Base-by-base conservation (phyloP, 208 protist genomes). In the Leishmania martiniquensis region DNA sequence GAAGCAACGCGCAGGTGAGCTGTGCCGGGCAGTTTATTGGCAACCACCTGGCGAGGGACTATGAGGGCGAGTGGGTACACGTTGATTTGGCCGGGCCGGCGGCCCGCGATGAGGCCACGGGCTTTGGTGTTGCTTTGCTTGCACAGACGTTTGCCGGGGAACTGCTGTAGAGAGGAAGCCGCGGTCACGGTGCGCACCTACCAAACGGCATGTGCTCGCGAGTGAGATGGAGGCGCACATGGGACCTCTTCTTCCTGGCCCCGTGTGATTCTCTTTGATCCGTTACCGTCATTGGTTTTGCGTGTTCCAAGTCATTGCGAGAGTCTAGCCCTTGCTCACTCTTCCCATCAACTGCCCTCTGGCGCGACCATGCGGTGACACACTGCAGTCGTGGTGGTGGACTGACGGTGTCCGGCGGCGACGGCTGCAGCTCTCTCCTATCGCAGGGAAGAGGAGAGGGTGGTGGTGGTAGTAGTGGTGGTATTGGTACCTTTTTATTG, bases 11-110 rank as follows among this genome's bases (percentile, higher is more conserved):
- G 22, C 77, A 89, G 63, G 84, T 88, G 34, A 97, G 93, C 77
- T 94, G 88, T 75, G 96, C 96, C 1, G 94, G 79, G 1, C 88
- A 91, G 39, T 98, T 98, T 76, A 83, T 98, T n/a, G 92, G 79
- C 22, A 90, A 77, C 54, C 89, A 93, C 57, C 68, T 97, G 12
- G 63, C 80, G 42, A 84, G 76, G 34, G 81, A 89, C 20, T 98
- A 87, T 76, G 81, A 87, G 52, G 94, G 94, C 4, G 76, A 85
- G 45, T 97, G 90, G 90, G 90, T 95, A 54, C 96, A 98, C 80
- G 83, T 98, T 0, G 96, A 98, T 78, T 72, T 98, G 29, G 94
- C 96, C 0, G 60, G 68, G 15, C 94, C 94, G 0, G 93, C 90
- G 54, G 90, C 83, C 10, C 83, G 76, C 39, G 86, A 95, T 52